Base-by-base conservation (phyloP, 495 filamentous ascomycete species). In the Aspergillus nidulans region DNA sequence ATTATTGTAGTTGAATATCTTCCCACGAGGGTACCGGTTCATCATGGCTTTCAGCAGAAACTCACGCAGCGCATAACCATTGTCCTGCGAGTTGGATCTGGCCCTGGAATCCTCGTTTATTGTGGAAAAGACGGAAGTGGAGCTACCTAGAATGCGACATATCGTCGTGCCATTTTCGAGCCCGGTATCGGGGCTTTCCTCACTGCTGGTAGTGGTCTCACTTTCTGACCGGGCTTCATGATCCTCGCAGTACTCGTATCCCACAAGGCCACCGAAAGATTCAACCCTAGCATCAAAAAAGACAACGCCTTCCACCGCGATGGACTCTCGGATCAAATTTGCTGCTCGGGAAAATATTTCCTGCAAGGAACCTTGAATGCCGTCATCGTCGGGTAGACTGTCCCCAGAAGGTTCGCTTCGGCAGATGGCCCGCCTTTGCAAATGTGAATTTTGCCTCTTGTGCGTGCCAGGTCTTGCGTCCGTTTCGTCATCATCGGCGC, bases 1-100 rank as follows among this genome's bases (percentile, higher is more conserved):
- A 1, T 65, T 69, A 42, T 84, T 77, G 58, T 79, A 82, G 30
- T 74, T 77, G 71, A 83, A 86, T 12, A 87, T 72, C 53, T 79
- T 77, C 0, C 84, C 84, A 26, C 73, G 69, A 6, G 81, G 80
- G 60, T 86, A 84, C n/a, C 76, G 70, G 5, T 74, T 71, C 1
- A 86, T 58, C 3, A 66, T 55, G 2, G 57, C 25, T 7, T 15
- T 63, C 0, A 69, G 57, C 6, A 69, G 34, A 0, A 42, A 5
- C 25, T 66, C 59, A 9, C 42, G 51, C 0, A 66, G 53, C 21
- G 46, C 21, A 1, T 83, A 64, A 36, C 67, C 58, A 5, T 63
- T 63, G 2, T 80, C 64, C 15, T 75, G 57, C 2, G 25, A 34
- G 8, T 34, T 50, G 4, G 57, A 24, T 15, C 63, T 53, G 43